phyloP scores from a whole-genome alignment of 306 rosid genomes.

The Sophora flavescens region DNA sequence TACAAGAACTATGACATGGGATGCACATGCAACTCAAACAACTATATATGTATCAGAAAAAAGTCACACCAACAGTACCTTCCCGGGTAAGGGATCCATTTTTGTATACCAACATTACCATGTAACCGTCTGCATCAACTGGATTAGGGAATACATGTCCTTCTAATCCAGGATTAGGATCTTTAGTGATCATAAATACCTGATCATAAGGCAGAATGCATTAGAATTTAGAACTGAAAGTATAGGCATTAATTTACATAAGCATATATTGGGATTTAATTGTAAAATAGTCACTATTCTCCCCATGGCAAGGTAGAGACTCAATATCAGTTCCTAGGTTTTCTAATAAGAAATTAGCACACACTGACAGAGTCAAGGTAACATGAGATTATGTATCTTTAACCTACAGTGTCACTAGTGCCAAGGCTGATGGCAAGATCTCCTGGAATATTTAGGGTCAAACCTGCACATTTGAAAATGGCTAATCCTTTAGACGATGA shows the following conservation, averaged over 20 bases:
- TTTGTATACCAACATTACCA: conserved; percentile 97
- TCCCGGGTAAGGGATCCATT: conserved; percentile 97
- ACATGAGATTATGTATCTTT: conserved; percentile 29
- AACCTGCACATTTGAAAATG: conserved; percentile 69
- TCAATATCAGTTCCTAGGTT: conserved; percentile 22
- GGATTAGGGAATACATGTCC: conserved; percentile 97
- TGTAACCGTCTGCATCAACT: conserved; percentile 83
- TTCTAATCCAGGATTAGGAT: conserved; percentile 89
- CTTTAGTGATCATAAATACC: conserved; percentile 88
- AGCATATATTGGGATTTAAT: conserved; percentile 13
- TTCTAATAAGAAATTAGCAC: conserved; percentile 6
- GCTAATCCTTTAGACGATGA: conserved; percentile 7
- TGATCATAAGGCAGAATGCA: conserved; percentile 45
- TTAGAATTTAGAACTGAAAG: conserved; percentile 40
- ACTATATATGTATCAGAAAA: not conserved
- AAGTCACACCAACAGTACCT: conserved; percentile 59
- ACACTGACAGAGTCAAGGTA: conserved; percentile 4
- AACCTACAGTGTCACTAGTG: conserved; percentile 95
- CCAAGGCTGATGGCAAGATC: conserved; percentile 97
- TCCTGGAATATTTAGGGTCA: conserved; percentile 91
- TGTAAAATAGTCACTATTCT: conserved; percentile 6
- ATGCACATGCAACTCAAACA: conserved; percentile 5
- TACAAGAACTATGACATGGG: conserved; percentile 1
- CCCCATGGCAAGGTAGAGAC: conserved; percentile 9
- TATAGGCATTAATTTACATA: conserved; percentile 4